Conservation (phyloP, 441 rosid species). For the Melastoma candidum region DNA sequence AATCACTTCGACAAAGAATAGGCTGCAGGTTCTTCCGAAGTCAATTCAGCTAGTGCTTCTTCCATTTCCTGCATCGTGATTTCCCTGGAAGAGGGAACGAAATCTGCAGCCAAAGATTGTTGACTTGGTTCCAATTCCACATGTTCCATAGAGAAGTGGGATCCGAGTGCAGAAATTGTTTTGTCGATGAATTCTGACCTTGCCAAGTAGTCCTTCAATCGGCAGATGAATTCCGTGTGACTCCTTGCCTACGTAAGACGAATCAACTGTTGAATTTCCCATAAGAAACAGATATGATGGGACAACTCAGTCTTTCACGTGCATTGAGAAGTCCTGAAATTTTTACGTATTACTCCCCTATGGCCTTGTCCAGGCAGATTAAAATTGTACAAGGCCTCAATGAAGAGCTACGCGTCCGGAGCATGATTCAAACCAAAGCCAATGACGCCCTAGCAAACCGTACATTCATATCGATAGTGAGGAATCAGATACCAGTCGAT, state of each 20-base stretch:
- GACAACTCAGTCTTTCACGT: background rate
- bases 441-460: background rate
- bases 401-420: no score
- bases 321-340: constrained; percentile 1
- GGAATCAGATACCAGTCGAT: constrained; percentile 37
- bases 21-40: no score
- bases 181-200: constrained; percentile 47
- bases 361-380: no score
- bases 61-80: constrained; percentile 43
- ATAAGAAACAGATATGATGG: background rate
- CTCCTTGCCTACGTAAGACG: constrained; percentile 39
- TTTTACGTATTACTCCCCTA: no score
- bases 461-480: background rate
- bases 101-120: constrained; percentile 15
- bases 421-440: no score
- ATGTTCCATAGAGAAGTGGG: constrained; percentile 38
- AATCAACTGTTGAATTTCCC: background rate
- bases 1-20: no score
- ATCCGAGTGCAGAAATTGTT: constrained; percentile 39
- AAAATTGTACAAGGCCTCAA: no score
- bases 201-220: constrained; percentile 51
- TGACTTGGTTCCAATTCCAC: constrained; percentile 24
- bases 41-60: constrained; percentile 18
- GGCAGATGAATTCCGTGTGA: constrained; percentile 56
- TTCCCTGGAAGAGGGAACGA: constrained; percentile 32